Percentiles rank a stretch among this genome's conserved stretches.
phyloP scores from a whole-genome alignment of 495 filamentous ascomycete genomes.

The Podospora sp. region DNA sequence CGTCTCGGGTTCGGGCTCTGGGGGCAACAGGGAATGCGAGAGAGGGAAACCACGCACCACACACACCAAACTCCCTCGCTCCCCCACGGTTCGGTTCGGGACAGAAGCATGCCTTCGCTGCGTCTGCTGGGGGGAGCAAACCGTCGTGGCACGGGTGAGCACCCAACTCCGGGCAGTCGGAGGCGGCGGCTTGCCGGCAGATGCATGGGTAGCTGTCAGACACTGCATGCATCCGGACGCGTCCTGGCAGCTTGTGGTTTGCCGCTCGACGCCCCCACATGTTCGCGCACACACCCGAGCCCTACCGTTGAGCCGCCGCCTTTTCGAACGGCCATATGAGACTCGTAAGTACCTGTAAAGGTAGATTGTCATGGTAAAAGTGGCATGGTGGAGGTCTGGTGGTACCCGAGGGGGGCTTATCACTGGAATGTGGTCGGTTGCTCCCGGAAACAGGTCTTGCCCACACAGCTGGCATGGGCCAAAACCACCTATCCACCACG shows the following conservation, averaged over 20 bases:
- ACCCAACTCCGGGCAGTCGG: background rate
- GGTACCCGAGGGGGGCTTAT: slow-evolving; percentile 11
- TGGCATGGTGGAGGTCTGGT: background rate
- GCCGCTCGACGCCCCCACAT: slow-evolving; percentile 22
- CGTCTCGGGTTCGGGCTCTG: background rate
- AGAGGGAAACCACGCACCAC: background rate
- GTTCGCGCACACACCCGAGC: slow-evolving; percentile 33
- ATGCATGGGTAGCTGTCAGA: background rate
- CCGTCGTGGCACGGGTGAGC: background rate
- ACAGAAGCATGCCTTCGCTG: background rate
- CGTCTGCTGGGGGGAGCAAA: background rate
- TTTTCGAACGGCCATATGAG: slow-evolving; percentile 24
- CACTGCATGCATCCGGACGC: background rate
- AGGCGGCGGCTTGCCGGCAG: background rate
- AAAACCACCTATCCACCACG: too few relatives aligned
- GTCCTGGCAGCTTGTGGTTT: slow-evolving; percentile 1
- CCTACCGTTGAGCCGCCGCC: slow-evolving; percentile 9
- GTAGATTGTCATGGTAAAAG: background rate
- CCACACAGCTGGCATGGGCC: slow-evolving; percentile 9
- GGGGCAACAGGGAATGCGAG: background rate
- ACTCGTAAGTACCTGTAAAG: slow-evolving; percentile 9
- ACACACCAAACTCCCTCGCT: background rate
- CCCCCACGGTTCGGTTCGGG: background rate
- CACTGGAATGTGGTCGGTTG: slow-evolving; percentile 31
- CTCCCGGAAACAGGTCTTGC: slow-evolving; percentile 30